phyloP scores from a whole-genome alignment of 169 alveolate species.

The Ichthyophthirius multifiliis region DNA sequence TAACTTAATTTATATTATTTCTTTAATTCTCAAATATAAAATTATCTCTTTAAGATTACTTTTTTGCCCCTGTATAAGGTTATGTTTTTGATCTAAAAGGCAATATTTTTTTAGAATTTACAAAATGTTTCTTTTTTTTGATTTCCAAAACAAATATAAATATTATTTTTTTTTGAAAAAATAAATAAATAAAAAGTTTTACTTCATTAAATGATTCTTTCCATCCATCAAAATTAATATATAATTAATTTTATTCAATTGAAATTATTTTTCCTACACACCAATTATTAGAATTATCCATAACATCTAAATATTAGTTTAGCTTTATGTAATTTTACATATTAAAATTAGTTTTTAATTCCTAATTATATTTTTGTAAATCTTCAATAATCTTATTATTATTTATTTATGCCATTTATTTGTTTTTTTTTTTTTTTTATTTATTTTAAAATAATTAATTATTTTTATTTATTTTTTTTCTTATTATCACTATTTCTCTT shows the following conservation, averaged over 20 bases:
- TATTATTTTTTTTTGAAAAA: not conserved
- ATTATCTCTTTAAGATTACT: not conserved
- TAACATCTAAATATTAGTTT: not conserved
- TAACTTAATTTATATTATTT: not conserved
- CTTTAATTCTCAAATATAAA: not conserved
- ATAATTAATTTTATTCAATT: not conserved
- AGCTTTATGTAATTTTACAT: not conserved
- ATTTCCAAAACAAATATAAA: not conserved
- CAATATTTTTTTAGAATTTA: not conserved
- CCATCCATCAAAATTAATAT: conserved; percentile 1
- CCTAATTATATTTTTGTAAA: not conserved
- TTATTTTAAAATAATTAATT: too few relatives aligned
- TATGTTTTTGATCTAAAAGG: not conserved
- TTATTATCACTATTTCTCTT: too few relatives aligned
- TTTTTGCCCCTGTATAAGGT: not conserved
- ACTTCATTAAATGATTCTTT: not conserved
- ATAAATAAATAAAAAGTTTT: not conserved
- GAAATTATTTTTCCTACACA: not conserved
- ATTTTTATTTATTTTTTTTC: too few relatives aligned
- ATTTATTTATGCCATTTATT: too few relatives aligned
- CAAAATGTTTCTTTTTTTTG: not conserved
- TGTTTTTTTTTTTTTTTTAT: too few relatives aligned
- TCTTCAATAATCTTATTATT: conserved; percentile 1
- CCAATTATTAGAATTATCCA: not conserved
- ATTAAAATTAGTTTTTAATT: not conserved